phyloP scores from a whole-genome alignment of 2,329 filamentous ascomycete species.

The Diaporthe sp. region DNA sequence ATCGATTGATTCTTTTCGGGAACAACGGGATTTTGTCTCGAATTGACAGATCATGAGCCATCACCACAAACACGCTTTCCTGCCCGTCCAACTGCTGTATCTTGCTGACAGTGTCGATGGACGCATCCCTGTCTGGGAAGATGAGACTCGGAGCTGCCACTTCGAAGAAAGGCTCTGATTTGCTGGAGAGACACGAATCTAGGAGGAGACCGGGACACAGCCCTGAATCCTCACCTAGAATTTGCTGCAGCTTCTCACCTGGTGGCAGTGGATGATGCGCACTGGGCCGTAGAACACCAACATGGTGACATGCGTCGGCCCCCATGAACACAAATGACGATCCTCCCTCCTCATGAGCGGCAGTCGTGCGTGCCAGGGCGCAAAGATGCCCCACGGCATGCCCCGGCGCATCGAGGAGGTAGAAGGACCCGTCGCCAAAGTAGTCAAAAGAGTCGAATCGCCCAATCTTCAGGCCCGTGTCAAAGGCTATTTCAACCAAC shows the following conservation, averaged over 20 bases:
- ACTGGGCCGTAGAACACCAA: conserved; percentile 52
- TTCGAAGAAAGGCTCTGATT: conserved; percentile 42
- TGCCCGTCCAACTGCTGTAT: conserved; percentile 15
- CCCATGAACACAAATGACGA: conserved; percentile 44
- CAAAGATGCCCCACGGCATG: conserved; percentile 42
- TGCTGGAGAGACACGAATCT: not conserved
- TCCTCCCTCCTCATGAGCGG: conserved; percentile 27
- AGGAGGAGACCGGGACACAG: conserved; percentile 13
- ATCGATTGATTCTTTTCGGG: not conserved
- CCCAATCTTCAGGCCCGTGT: conserved; percentile 45
- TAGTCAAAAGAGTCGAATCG: conserved; percentile 42
- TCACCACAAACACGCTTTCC: conserved; percentile 19
- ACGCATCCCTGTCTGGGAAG: conserved; percentile 15
- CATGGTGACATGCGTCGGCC: conserved; percentile 46
- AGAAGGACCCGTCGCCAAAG: conserved; percentile 44
- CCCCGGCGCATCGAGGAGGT: conserved; percentile 43
- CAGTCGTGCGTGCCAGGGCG: conserved; percentile 23
- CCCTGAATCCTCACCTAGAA: not conserved
- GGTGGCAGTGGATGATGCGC: conserved; percentile 50
- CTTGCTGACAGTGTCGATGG: conserved; percentile 19
- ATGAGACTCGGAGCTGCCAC: conserved; percentile 9
- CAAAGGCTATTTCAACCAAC: conserved; percentile 40
- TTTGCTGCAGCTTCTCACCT: not conserved
- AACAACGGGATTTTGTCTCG: conserved; percentile 1
- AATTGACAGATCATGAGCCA: conserved; percentile 24